Percentiles rank a stretch among this genome's conserved stretches.
These are phyloP conservation scores for Sporobolus alterniflorus DNA, from an alignment of 202 grass and related monocot genomes.

Conservation along the genomic window DNA sequence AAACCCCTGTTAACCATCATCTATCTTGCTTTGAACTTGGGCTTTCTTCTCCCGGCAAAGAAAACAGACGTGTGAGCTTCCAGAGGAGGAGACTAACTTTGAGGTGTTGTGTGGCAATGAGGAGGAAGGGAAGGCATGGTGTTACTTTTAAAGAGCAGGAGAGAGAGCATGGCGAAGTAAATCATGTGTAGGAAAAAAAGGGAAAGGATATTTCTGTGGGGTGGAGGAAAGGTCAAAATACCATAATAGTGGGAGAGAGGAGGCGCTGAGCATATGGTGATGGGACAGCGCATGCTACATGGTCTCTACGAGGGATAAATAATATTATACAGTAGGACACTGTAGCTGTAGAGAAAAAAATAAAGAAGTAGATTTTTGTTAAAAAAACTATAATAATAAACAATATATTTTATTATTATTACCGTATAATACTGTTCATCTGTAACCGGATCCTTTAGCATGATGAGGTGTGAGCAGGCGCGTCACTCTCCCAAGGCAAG, in stretches of 20 bases:
- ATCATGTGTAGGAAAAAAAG: background rate
- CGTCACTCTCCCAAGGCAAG: slow-evolving; percentile 22
- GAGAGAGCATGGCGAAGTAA: background rate
- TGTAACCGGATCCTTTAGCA: too few species aligned
- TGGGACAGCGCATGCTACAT: too few species aligned
- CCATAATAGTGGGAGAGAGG: background rate
- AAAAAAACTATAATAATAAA: too few species aligned
- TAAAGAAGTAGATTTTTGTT: too few species aligned
- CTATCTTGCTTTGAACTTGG: background rate
- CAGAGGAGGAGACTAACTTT: background rate
- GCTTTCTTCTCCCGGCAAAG: background rate
- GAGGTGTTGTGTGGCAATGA: background rate
- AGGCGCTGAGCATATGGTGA: too few species aligned
- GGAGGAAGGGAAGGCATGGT: background rate
- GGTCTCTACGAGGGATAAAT: too few species aligned
- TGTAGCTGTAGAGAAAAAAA: too few species aligned
- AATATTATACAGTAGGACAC: too few species aligned
- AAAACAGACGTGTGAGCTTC: background rate
- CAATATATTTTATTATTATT: too few species aligned
- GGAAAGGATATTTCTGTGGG: background rate
- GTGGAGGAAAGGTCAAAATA: slow-evolving; percentile 30
- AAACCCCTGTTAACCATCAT: slow-evolving; percentile 26
- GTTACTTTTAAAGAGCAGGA: slow-evolving; percentile 33
- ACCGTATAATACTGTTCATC: too few species aligned
- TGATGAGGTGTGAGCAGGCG: slow-evolving; percentile 11